A percentile compares a stretch with the other conserved stretches of the same genome.
phyloP scores from a whole-genome alignment of 192 early-diverging fungal species.

The Mortierella claussenii region DNA sequence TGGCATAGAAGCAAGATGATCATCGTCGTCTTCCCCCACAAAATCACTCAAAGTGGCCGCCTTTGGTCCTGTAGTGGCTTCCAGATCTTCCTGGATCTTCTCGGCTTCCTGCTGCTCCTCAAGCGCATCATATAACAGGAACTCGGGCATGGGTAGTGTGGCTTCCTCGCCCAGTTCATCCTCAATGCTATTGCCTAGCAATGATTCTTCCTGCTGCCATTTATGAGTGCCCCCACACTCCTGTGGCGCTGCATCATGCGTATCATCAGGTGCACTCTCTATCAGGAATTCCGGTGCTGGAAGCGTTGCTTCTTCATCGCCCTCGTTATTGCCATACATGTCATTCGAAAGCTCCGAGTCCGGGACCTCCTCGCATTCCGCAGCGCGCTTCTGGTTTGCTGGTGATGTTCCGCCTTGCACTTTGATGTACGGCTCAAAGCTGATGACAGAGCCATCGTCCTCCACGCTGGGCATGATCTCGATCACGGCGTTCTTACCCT shows the following conservation, averaged over 20 bases:
- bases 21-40: background rate
- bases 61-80: background rate
- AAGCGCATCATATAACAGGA: constrained; percentile 1
- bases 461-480: constrained; percentile 21
- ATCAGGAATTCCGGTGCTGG: constrained; percentile 1
- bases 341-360: constrained; percentile 14
- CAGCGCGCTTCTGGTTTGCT: background rate
- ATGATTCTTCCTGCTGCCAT: too few species aligned
- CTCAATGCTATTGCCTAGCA: background rate
- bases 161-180: background rate
- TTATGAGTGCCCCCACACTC: too few species aligned
- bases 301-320: constrained; percentile 9
- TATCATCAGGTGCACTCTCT: background rate
- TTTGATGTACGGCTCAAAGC: constrained; percentile 14
- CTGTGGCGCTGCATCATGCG: background rate
- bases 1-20: background rate
- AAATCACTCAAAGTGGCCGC: background rate
- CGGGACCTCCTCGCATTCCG: background rate
- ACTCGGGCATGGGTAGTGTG: constrained; percentile 17
- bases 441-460: background rate
- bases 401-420: background rate
- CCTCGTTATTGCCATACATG: background rate
- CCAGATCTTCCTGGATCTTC: background rate
- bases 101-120: constrained; percentile 7
- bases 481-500: background rate